phyloP scores from a whole-genome alignment of 1,284 basidiomycete species.

The Porodaedalea pini region DNA sequence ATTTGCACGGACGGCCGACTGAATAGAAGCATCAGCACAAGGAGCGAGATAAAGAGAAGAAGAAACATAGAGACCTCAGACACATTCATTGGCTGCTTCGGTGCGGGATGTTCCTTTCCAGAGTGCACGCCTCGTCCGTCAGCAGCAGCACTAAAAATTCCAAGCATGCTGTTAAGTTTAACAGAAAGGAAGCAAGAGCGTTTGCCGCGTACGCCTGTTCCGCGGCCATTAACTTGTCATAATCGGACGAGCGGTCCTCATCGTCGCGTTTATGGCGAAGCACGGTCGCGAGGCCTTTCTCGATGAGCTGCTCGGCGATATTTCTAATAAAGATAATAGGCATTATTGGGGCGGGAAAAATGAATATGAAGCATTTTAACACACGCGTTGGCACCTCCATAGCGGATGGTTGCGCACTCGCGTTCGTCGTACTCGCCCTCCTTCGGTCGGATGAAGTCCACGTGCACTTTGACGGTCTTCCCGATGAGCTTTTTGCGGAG shows the following conservation, averaged over 20 bases:
- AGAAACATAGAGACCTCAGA: conserved; percentile 63
- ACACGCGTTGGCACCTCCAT: conserved; percentile 74
- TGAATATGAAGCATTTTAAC: conserved; percentile 25
- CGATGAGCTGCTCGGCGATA: conserved; percentile 87
- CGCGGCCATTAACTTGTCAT: conserved; percentile 92
- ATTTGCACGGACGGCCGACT: conserved; percentile 72
- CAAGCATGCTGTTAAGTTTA: conserved; percentile 2
- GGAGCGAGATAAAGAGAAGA: conserved; percentile 4
- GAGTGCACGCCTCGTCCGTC: conserved; percentile 90
- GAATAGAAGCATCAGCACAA: conserved; percentile 7
- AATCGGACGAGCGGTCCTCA: conserved; percentile 91
- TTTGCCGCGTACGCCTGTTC: conserved; percentile 83
- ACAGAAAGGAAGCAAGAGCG: conserved; percentile 30
- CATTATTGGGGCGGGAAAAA: neutral
- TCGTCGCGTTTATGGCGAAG: conserved; percentile 93
- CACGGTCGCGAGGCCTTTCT: conserved; percentile 87
- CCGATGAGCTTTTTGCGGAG: conserved; percentile 88
- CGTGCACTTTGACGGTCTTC: conserved; percentile 77
- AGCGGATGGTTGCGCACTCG: conserved; percentile 85
- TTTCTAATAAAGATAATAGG: conserved; percentile 50
- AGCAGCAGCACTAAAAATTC: conserved; percentile 57
- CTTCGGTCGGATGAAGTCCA: conserved; percentile 89
- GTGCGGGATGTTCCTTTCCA: conserved; percentile 79
- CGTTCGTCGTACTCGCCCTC: conserved; percentile 93
- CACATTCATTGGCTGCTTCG: conserved; percentile 76